Base-by-base conservation (phyloP, 2,329 filamentous ascomycete species). In the Lachnellula arida region DNA sequence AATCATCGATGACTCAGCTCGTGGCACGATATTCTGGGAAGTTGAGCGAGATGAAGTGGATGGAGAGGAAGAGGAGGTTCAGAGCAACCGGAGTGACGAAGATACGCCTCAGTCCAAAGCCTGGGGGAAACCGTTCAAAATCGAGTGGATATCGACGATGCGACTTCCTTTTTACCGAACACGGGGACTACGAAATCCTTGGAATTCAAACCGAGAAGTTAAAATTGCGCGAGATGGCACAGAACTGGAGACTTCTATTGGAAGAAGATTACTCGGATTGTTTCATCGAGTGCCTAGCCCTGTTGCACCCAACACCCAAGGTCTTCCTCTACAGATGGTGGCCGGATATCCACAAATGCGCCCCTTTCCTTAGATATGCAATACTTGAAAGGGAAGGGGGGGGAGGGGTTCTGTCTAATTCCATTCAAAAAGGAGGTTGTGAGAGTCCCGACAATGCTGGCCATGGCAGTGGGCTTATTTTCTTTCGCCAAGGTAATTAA, bases 1-100 rank as follows among this genome's bases (percentile, higher is more conserved):
- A 53, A 95, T 97, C 56, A 93, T 97, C 47, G 91, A 96, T 66
- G 93, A 97, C 69, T 92, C 89, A 4, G 88, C 90, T 0, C 82
- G 93, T n/a, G 93, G 93, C 0, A 97, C 92, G 0, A 96, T 97
- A 42, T 97, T 97, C 67, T 97, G 93, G 93, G 93, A 97, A 71
- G 86, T 87, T 6, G 87, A 93, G 49, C 72, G 78, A 34, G 81
- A 82, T 0, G 84, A 85, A 1, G 67, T 70, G 11, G 75, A 75
- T 17, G 68, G 68, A 5, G 77, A 73, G 8, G 74, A 74, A 19
- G 79, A 80, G n/a, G 77, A 65, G 19, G 58, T 34, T 7, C 51
- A 56, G 32, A 77, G 75, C 57, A 67, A 68, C 51, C 72, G 68
- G 60, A 75, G 74, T 65, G 68, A 65, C 7, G 70, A 72, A 6